Evolutionary conservation across 83 land plant species (phyloP).

Genomic region (Larix sibirica): DNA sequence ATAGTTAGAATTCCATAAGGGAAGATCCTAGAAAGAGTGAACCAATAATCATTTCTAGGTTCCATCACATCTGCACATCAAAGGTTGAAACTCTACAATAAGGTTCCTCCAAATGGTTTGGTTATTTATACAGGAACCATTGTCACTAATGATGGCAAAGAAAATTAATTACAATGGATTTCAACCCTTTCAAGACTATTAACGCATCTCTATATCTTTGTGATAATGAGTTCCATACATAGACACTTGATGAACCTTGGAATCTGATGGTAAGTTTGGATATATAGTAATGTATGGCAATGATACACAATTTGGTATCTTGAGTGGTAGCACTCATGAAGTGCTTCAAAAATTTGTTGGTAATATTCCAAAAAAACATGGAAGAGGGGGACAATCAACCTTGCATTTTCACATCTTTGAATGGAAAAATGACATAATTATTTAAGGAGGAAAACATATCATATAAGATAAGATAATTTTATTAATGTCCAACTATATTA

Average conservation of each 20-base stretch:
- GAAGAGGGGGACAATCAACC: slow-evolving; percentile 50
- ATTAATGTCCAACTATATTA: neutral
- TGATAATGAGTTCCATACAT: slow-evolving; percentile 47
- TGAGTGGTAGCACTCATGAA: slow-evolving; percentile 42
- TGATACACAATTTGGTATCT: slow-evolving; percentile 40
- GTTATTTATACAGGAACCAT: slow-evolving; percentile 47
- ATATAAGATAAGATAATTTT: too few species aligned
- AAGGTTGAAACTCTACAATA: slow-evolving; percentile 44
- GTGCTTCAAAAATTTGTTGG: slow-evolving; percentile 45
- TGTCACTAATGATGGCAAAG: slow-evolving; percentile 46
- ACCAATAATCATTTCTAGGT: slow-evolving; percentile 41
- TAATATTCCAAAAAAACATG: slow-evolving; percentile 46
- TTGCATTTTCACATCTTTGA: slow-evolving; percentile 41
- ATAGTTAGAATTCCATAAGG: too few species aligned
- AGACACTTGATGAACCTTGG: slow-evolving; percentile 39
- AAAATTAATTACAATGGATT: slow-evolving; percentile 41
- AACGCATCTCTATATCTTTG: slow-evolving; percentile 41
- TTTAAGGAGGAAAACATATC: slow-evolving; percentile 18
- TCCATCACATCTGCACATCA: slow-evolving; percentile 57
- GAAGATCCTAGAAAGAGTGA: neutral
- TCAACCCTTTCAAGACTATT: slow-evolving; percentile 35
- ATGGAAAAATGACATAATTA: slow-evolving; percentile 52
- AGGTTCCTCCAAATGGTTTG: slow-evolving; percentile 47
- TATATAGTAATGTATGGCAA: slow-evolving; percentile 53
- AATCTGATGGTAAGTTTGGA: slow-evolving; percentile 49